Conservation (phyloP, 768 basidiomycete species). For the Termitomyces heimii region DNA sequence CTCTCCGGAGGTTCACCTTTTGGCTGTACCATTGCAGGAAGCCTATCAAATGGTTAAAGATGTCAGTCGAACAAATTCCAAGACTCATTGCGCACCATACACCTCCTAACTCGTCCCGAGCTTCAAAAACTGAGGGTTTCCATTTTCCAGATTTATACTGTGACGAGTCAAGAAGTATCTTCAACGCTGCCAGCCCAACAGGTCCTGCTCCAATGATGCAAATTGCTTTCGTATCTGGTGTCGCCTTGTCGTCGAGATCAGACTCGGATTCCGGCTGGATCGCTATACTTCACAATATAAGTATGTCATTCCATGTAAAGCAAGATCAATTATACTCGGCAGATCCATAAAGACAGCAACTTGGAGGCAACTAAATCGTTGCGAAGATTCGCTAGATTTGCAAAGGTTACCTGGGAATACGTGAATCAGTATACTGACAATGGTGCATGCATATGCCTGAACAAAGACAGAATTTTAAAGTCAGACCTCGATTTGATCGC, state of each 20-base stretch:
- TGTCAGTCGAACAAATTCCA: not conserved
- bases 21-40: constrained; percentile 39
- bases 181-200: constrained; percentile 67
- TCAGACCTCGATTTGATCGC: no score
- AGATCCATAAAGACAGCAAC: not conserved
- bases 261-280: not conserved
- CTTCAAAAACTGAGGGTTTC: constrained; percentile 60
- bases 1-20: constrained; percentile 50
- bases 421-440: no score
- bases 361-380: not conserved
- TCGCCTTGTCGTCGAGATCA: not conserved
- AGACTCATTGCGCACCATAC: constrained; percentile 47
- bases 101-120: constrained; percentile 63
- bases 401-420: no score
- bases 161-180: constrained; percentile 52
- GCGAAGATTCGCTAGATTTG: not conserved
- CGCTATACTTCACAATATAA: constrained; percentile 1
- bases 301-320: not conserved
- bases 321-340: not conserved
- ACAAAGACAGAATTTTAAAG: no score
- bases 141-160: constrained; percentile 57
- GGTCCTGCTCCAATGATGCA: constrained; percentile 75
- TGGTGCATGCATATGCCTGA: not conserved
- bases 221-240: constrained; percentile 25
- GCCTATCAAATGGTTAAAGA: constrained; percentile 29